Percentiles rank a stretch among this genome's conserved stretches.
Evolutionary conservation across 805 yeast genomes (phyloP).

Genomic region (Lipomyces kockii): DNA sequence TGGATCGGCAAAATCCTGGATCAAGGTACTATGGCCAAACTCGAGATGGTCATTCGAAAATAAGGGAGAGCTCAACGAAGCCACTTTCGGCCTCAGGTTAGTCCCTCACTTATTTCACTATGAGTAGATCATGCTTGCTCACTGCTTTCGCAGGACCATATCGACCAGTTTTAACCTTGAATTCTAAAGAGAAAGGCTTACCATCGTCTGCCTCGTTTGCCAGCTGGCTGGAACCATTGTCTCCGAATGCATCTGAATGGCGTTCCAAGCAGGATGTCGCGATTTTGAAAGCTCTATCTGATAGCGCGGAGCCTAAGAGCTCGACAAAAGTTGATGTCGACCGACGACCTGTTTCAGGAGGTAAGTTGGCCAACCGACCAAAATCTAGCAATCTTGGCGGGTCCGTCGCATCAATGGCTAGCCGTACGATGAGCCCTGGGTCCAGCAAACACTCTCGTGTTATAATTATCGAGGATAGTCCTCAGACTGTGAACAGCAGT

Average conservation of each 20-base stretch:
- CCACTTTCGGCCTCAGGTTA: conserved; percentile 16
- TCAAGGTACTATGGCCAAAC: background rate
- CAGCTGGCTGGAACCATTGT: conserved; percentile 27
- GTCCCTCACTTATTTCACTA: background rate
- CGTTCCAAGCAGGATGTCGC: background rate
- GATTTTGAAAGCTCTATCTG: background rate
- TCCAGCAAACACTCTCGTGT: background rate
- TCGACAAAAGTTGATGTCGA: conserved; percentile 14
- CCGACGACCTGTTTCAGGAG: background rate
- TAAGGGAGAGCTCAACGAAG: conserved; percentile 27
- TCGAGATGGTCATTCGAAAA: conserved; percentile 11
- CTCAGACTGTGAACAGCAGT: background rate
- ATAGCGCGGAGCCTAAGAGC: background rate
- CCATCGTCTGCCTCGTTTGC: background rate
- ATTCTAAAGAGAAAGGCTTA: conserved; percentile 10
- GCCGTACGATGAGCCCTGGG: background rate
- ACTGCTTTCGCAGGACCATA: conserved; percentile 5
- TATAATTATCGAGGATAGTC: background rate
- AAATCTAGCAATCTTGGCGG: background rate
- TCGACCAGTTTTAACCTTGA: conserved; percentile 12
- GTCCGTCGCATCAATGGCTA: background rate
- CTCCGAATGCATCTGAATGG: conserved; percentile 29
- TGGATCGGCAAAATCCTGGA: background rate
- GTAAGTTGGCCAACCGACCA: too few relatives aligned
- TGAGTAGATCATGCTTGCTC: background rate